Evolutionary conservation across 306 rosid genomes (phyloP).

Genomic region (Astragalus membranaceus): DNA sequence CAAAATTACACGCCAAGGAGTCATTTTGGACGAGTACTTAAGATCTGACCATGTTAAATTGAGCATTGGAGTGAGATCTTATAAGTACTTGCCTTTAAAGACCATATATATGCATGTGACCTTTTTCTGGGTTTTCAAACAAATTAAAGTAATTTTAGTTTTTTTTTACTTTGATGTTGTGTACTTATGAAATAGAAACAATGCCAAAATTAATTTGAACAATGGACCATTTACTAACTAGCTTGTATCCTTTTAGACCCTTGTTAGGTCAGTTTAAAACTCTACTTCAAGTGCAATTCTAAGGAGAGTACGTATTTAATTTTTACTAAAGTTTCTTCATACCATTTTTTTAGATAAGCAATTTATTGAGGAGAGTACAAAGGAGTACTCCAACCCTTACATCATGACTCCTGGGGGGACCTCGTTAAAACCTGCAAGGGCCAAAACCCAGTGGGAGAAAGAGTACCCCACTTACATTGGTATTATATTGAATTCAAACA

Average conservation of each 20-base stretch:
- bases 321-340: no score
- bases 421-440: no score
- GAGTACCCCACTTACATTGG: no score
- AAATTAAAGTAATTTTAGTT: neutral
- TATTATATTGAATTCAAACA: no score
- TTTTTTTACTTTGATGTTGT: constrained; percentile 7
- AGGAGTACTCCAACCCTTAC: no score
- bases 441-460: no score
- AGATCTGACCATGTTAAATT: constrained; percentile 45
- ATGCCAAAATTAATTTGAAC: neutral
- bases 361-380: no score
- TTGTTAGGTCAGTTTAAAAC: neutral
- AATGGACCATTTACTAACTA: neutral
- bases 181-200: neutral
- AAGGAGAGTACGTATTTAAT: no score
- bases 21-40: constrained; percentile 45
- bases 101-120: constrained; percentile 4
- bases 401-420: no score
- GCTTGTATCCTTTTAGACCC: neutral
- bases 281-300: neutral
- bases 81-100: constrained; percentile 49
- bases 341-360: no score
- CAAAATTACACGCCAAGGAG: constrained; percentile 6
- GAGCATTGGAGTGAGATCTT: constrained; percentile 53
- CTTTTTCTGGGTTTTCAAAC: neutral